phyloP scores from a whole-genome alignment of 2,329 filamentous ascomycete species.

The Beauveria pseudobassiana region DNA sequence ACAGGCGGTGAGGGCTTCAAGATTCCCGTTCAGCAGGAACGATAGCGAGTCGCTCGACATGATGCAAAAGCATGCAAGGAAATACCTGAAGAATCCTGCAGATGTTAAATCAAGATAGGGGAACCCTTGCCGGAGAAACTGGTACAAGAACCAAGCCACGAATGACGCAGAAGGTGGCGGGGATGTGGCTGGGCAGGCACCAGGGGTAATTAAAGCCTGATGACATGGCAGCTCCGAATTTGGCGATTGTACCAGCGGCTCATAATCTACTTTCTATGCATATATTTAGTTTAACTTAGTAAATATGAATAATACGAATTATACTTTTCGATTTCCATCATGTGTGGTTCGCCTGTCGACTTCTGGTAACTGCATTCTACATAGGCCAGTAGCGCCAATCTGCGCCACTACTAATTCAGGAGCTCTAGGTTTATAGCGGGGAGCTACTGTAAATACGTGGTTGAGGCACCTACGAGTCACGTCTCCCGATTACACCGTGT shows the following conservation, averaged over 20 bases:
- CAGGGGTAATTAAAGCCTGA: neutral
- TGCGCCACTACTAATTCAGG: neutral
- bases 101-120: neutral
- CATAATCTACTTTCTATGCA: too few relatives aligned
- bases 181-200: neutral
- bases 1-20: neutral
- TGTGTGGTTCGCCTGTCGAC: neutral
- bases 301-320: too few relatives aligned
- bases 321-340: too few relatives aligned
- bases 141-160: neutral
- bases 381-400: neutral
- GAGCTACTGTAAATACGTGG: neutral
- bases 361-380: neutral
- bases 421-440: conserved; percentile 2
- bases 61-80: neutral
- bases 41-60: neutral
- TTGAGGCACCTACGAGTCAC: neutral
- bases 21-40: neutral
- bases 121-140: neutral
- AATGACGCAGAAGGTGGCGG: neutral
- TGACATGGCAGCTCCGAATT: neutral
- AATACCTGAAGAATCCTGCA: neutral
- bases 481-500: conserved; percentile 6
- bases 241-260: neutral
- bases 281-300: neutral